Conservation (phyloP, 1,139 yeast genomes). For the Hemisphaericaspora xylofermentans region DNA sequence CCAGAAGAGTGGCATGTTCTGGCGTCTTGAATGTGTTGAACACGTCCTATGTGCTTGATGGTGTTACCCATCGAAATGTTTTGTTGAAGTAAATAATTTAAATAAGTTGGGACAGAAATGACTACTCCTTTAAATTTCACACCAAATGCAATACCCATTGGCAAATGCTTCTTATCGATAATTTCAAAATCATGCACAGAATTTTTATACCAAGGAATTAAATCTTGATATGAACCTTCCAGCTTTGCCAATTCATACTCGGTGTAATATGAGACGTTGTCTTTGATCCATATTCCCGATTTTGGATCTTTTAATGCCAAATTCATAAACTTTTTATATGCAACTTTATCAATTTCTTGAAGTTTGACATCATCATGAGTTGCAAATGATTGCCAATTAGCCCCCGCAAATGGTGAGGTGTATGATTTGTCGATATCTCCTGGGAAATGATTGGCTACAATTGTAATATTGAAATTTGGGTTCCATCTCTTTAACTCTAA, state of each 20-base stretch:
- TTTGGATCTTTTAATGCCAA: constrained; percentile 43
- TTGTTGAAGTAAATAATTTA: constrained; percentile 43
- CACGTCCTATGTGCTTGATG: constrained; percentile 28
- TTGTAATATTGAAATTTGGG: constrained; percentile 23
- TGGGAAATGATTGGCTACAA: constrained; percentile 38
- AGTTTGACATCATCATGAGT: constrained; percentile 26
- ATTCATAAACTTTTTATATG: constrained; percentile 38
- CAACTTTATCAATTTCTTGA: constrained; percentile 39
- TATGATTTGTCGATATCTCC: constrained; percentile 39
- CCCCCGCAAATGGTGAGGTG: constrained; percentile 46
- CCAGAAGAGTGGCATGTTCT: constrained; percentile 22
- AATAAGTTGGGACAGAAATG: constrained; percentile 49
- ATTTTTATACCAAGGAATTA: constrained; percentile 48
- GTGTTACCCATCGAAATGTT: constrained; percentile 38
- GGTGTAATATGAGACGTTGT: constrained; percentile 30
- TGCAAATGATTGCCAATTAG: constrained; percentile 50
- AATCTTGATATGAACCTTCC: constrained; percentile 15
- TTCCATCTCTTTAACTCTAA: constrained; percentile 25
- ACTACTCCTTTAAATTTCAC: constrained; percentile 47
- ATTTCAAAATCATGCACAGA: constrained; percentile 34
- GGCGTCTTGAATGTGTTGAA: constrained; percentile 30
- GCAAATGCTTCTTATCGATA: constrained; percentile 29
- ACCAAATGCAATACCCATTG: constrained; percentile 35
- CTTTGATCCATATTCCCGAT: constrained; percentile 44
- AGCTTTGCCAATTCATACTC: constrained; percentile 14